These are phyloP conservation scores for Boletus reticulatus DNA, from an alignment of 768 basidiomycete species.

Conservation along the genomic window DNA sequence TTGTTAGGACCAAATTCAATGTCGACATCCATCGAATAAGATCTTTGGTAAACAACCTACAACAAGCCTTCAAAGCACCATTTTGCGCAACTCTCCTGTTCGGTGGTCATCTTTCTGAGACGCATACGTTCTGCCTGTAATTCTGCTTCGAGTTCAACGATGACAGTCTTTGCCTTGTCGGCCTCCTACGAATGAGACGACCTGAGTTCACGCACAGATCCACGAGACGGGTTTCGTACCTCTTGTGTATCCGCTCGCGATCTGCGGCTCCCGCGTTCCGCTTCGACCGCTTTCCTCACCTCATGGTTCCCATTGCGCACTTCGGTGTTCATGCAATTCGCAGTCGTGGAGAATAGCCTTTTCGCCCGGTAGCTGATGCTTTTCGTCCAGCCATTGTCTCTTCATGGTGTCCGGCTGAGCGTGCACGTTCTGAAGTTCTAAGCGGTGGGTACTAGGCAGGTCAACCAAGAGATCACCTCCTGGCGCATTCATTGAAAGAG, in stretches of 20 bases:
- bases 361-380: conserved; percentile 59
- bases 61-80: too few relatives aligned
- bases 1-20: not conserved
- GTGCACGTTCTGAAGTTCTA: conserved; percentile 61
- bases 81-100: conserved; percentile 62
- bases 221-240: conserved; percentile 35
- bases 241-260: conserved; percentile 51
- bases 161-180: conserved; percentile 59
- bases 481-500: conserved; percentile 46
- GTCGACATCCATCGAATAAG: too few relatives aligned
- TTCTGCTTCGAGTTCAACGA: conserved; percentile 68
- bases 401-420: conserved; percentile 61
- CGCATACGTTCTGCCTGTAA: conserved; percentile 69
- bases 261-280: conserved; percentile 47
- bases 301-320: conserved; percentile 59
- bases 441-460: conserved; percentile 64
- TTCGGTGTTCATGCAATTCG: conserved; percentile 63
- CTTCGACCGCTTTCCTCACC: conserved; percentile 50
- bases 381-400: conserved; percentile 69
- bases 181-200: conserved; percentile 50
- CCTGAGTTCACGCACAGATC: conserved; percentile 1
- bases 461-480: conserved; percentile 47
- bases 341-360: conserved; percentile 68
- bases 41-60: too few relatives aligned
- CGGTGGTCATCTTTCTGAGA: conserved; percentile 57